A percentile compares a stretch with the other conserved stretches of the same genome.
phyloP scores from a whole-genome alignment of 768 basidiomycete genomes.

The Mycena venus region DNA sequence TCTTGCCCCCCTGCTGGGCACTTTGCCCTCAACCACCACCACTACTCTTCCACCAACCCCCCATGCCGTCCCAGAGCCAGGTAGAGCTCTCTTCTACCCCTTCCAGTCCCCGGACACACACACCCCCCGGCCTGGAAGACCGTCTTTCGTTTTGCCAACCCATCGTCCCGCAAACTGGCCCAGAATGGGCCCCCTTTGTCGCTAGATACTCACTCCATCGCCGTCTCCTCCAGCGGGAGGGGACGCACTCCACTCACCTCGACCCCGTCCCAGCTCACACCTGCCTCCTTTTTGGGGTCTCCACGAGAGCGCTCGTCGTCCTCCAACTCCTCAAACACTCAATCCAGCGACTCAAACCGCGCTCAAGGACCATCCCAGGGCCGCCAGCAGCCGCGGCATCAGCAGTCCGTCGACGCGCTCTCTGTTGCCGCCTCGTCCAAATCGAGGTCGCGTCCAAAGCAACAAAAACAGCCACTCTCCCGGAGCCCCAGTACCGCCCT shows the following conservation, averaged over 20 bases:
- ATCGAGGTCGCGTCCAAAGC: constrained; percentile 58
- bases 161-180: constrained; percentile 72
- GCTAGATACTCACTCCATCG: constrained; percentile 62
- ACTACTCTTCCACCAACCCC: neutral
- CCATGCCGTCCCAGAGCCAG: constrained; percentile 39
- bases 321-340: constrained; percentile 80
- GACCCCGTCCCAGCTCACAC: constrained; percentile 62
- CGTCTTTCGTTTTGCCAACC: constrained; percentile 76
- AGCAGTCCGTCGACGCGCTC: constrained; percentile 56
- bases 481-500: constrained; percentile 27
- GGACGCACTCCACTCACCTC: constrained; percentile 58
- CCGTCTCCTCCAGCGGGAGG: constrained; percentile 48
- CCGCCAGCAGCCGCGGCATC: constrained; percentile 39
- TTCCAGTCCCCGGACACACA: constrained; percentile 40
- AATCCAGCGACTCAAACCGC: constrained; percentile 78
- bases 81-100: constrained; percentile 19
- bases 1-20: neutral
- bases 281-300: constrained; percentile 62
- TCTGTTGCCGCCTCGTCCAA: constrained; percentile 49
- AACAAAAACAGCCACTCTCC: constrained; percentile 57
- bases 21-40: neutral
- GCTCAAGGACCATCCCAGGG: constrained; percentile 44
- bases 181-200: constrained; percentile 58
- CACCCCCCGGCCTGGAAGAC: constrained; percentile 74
- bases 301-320: constrained; percentile 79